Evolutionary conservation across 2,329 filamentous ascomycete species (phyloP).

Genomic region (Stachybotrys chartarum): DNA sequence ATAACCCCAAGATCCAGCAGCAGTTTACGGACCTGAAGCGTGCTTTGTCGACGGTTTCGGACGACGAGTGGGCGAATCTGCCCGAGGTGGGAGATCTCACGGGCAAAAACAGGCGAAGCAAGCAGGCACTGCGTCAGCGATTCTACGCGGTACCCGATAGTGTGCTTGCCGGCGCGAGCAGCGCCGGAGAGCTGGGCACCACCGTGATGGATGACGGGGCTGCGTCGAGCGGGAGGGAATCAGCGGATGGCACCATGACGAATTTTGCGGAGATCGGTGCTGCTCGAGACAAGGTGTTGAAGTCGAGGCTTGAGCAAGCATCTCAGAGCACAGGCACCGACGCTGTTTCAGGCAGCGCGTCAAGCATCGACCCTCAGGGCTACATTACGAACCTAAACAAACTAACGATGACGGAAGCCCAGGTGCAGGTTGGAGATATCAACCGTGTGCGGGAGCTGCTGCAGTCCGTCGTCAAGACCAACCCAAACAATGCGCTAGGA

Average conservation of each 20-base stretch:
- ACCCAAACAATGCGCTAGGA: slow-evolving; percentile 86
- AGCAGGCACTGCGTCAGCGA: slow-evolving; percentile 72
- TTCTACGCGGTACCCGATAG: slow-evolving; percentile 98
- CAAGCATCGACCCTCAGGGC: slow-evolving; percentile 88
- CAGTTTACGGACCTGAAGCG: slow-evolving; percentile 96
- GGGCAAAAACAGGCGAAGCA: slow-evolving; percentile 80
- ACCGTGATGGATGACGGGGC: slow-evolving; percentile 77
- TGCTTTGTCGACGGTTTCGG: slow-evolving; percentile 76
- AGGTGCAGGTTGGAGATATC: slow-evolving; percentile 86
- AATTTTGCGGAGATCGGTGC: slow-evolving; percentile 98
- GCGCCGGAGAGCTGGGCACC: slow-evolving; percentile 74
- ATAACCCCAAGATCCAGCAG: slow-evolving; percentile 96
- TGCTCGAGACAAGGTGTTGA: slow-evolving; percentile 89
- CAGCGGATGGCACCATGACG: slow-evolving; percentile 83
- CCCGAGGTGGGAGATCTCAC: slow-evolving; percentile 96
- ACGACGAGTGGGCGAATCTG: slow-evolving; percentile 93
- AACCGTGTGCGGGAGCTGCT: slow-evolving; percentile 86
- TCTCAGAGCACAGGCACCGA: slow-evolving; percentile 61
- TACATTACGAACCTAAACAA: slow-evolving; percentile 90
- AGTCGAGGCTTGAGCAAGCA: slow-evolving; percentile 88
- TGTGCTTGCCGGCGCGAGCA: slow-evolving; percentile 80
- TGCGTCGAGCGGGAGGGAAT: slow-evolving; percentile 28
- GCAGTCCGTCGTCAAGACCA: slow-evolving; percentile 97
- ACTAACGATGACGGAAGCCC: slow-evolving; percentile 69
- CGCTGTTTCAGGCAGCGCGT: slow-evolving; percentile 69